Conservation (phyloP, 176 grass and related monocot species). For the Panicum miliaceum region DNA sequence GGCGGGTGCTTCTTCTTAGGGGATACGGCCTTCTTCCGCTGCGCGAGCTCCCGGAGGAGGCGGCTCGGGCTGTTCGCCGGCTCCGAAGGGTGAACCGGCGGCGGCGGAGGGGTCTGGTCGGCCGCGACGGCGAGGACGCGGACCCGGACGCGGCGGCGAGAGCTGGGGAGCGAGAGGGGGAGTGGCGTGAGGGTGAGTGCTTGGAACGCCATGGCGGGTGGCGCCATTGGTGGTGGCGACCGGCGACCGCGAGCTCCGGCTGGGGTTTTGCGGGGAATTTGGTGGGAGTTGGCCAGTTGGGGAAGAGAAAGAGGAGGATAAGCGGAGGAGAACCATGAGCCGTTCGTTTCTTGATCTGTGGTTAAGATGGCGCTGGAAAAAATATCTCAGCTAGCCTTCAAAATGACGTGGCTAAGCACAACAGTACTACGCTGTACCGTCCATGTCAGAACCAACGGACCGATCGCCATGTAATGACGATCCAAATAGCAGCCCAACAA, state of each 20-base stretch:
- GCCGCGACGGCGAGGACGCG: conserved; percentile 40
- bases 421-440: no score
- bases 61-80: conserved; percentile 86
- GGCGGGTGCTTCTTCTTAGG: conserved; percentile 88
- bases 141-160: conserved; percentile 6
- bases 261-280: conserved; percentile 44
- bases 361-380: background rate
- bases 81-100: conserved; percentile 28
- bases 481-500: background rate
- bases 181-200: conserved; percentile 38
- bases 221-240: conserved; percentile 45
- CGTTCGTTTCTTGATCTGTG: background rate
- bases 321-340: conserved; percentile 3
- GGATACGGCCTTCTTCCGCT: conserved; percentile 81
- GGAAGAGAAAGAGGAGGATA: conserved; percentile 66
- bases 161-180: background rate
- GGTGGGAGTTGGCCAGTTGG: conserved; percentile 24
- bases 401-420: conserved; percentile 40
- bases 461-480: no score
- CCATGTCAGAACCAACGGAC: background rate
- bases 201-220: conserved; percentile 56
- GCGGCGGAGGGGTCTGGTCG: conserved; percentile 47
- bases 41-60: conserved; percentile 85
- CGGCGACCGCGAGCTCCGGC: conserved; percentile 17
- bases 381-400: conserved; percentile 29